phyloP scores from a whole-genome alignment of 1,284 basidiomycete species.

The Puccinia coronata region DNA sequence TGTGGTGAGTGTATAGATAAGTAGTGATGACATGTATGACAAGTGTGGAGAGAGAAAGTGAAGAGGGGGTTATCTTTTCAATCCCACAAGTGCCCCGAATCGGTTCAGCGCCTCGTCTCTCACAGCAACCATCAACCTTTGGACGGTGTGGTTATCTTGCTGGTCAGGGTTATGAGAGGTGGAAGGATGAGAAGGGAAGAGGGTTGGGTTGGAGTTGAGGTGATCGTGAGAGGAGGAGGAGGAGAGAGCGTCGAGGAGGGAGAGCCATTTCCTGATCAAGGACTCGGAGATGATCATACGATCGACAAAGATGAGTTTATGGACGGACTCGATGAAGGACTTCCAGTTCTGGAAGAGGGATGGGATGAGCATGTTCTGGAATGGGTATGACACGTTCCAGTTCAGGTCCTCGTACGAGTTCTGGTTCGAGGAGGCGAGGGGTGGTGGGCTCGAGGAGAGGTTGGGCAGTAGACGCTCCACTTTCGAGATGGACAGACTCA shows the following conservation, averaged over 20 bases:
- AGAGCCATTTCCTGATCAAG: conserved; percentile 46
- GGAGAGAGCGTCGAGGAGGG: conserved; percentile 31
- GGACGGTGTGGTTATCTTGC: conserved; percentile 14
- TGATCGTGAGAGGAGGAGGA: not conserved
- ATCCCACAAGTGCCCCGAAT: conserved; percentile 25
- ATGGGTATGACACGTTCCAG: conserved; percentile 34
- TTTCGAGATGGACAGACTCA: conserved; percentile 30
- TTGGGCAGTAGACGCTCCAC: conserved; percentile 25
- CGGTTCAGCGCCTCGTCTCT: conserved; percentile 23
- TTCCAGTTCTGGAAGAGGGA: conserved; percentile 39
- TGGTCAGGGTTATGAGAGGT: not conserved
- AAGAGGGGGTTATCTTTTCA: conserved; percentile 17
- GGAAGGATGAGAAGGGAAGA: not conserved
- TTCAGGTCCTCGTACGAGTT: conserved; percentile 27
- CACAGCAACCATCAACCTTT: conserved; percentile 24
- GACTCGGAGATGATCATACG: conserved; percentile 45
- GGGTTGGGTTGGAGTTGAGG: not conserved
- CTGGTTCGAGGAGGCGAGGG: conserved; percentile 27
- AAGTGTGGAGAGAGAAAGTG: not conserved
- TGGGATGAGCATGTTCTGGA: conserved; percentile 38
- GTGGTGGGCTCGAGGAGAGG: conserved; percentile 8
- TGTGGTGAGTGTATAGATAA: not conserved
- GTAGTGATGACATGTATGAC: not conserved
- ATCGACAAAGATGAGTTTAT: conserved; percentile 28
- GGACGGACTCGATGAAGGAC: conserved; percentile 29